Evolutionary conservation across 1,284 basidiomycete genomes (phyloP), one percentile per base, ranked within the genome.

Genomic region (Golubevia sp.): DNA sequence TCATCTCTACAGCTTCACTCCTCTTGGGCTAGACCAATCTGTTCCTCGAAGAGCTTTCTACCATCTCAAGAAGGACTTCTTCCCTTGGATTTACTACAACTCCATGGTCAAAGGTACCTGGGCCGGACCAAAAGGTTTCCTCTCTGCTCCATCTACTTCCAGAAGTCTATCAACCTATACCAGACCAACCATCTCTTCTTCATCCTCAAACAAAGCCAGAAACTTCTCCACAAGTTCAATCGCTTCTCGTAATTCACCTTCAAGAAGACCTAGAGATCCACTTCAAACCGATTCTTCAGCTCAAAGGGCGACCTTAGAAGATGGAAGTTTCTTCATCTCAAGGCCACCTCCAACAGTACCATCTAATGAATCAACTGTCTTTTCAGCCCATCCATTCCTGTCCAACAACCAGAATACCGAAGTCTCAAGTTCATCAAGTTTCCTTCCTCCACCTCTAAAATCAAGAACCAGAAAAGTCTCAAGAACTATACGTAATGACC

Each of bases 1-100:
- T 44, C 34, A 50, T 49, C 53, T 73, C 48, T 62, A 49, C 11
- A 34, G 30, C 4, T 34, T 34, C 30, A 34, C 30, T 34, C 30
- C 30, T 5, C 68, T 74, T 49, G 76, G 76, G 23, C 65, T 79
- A 50, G 75, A 80, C 52, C 78, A 80, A 62, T 63, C 64, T 25
- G 64, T 62, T 56, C 73, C 77, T n/a, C 65, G 63, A 73, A 91
- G 90, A 62, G 74, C 90, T 1, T 97, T 92, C 88, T 98, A 95
- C 86, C 89, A 96, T 85, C 84, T 99, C 65, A 97, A 96, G 85
- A 97, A 90, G 88, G 90, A 93, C 74, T 71, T 97, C 64, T 95
- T 99, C 88, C 95, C 95, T 4, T 88, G 87, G 84, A 90, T 88
- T 0, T 98, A 98, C 87, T 98, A 91, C 89, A 89, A 90, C 68